Conservation (phyloP, 441 rosid species). For the Breynia disticha region DNA sequence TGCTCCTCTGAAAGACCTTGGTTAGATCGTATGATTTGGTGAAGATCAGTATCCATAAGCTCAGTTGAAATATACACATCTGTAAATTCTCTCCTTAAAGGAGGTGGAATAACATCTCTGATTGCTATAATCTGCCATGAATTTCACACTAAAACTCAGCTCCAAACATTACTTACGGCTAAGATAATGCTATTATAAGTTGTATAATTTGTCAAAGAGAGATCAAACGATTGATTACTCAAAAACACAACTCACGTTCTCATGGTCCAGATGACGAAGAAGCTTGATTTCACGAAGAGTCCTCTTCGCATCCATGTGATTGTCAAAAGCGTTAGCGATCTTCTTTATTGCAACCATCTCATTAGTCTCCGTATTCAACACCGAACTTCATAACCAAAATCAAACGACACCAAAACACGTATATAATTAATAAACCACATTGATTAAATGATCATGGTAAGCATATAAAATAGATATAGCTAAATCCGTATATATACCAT, state of each 20-base stretch:
- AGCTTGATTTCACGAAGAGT: constrained; percentile 97
- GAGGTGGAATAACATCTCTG: constrained; percentile 96
- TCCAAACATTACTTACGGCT: too few species aligned
- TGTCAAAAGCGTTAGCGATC: constrained; percentile 90
- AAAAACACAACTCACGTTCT: constrained; percentile 47
- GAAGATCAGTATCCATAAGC: constrained; percentile 95
- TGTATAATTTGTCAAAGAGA: too few species aligned
- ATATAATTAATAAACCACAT: background rate
- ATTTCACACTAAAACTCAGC: too few species aligned
- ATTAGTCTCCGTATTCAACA: constrained; percentile 74
- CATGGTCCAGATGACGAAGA: constrained; percentile 90
- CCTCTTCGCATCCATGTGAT: constrained; percentile 92
- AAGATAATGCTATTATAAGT: too few species aligned
- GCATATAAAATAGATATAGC: background rate
- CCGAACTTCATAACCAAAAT: constrained; percentile 44
- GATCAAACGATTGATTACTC: background rate
- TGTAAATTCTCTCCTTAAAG: constrained; percentile 59
- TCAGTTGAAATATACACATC: constrained; percentile 86
- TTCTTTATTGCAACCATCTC: constrained; percentile 94
- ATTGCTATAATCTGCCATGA: constrained; percentile 63
- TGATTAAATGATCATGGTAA: too few species aligned
- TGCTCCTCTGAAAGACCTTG: constrained; percentile 90
- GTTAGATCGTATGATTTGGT: constrained; percentile 87
- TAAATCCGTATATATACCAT: constrained; percentile 39
- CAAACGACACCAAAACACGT: background rate